Conservation (phyloP, 2,329 filamentous ascomycete genomes). For the Orbilia quercus region DNA sequence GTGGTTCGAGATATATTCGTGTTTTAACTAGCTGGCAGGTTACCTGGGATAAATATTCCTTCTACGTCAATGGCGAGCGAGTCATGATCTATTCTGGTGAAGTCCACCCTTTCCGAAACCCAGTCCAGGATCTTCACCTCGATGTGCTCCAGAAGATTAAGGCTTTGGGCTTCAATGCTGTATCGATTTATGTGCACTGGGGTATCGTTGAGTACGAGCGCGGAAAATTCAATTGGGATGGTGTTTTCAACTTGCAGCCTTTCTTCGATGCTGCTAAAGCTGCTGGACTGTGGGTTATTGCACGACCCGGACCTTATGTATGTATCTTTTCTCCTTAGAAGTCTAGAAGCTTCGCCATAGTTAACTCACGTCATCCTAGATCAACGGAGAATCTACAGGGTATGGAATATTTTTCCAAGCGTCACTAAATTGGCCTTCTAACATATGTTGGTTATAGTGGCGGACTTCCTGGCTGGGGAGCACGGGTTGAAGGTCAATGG, state of each 20-base stretch:
- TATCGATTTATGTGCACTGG: slow-evolving; percentile 85
- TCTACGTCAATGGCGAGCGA: slow-evolving; percentile 76
- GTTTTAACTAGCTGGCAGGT: slow-evolving; percentile 63
- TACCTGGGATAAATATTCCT: slow-evolving; percentile 78
- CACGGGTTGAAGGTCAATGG: slow-evolving; percentile 65
- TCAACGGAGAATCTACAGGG: slow-evolving; percentile 57
- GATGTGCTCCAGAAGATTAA: slow-evolving; percentile 87
- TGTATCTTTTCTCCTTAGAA: slow-evolving; percentile 1
- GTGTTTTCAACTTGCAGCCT: slow-evolving; percentile 76
- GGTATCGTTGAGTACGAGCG: slow-evolving; percentile 78
- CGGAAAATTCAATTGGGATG: slow-evolving; percentile 76
- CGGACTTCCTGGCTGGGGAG: slow-evolving; percentile 83
- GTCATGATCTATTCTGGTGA: slow-evolving; percentile 79
- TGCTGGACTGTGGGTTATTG: slow-evolving; percentile 81
- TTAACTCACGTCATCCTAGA: slow-evolving; percentile 53
- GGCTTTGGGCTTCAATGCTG: slow-evolving; percentile 80
- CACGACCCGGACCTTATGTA: slow-evolving; percentile 62
- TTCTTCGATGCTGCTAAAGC: slow-evolving; percentile 80
- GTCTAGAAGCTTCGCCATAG: too few relatives aligned
- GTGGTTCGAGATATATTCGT: not conserved
- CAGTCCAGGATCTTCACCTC: slow-evolving; percentile 72
- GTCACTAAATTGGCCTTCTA: not conserved
- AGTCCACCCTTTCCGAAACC: slow-evolving; percentile 74
- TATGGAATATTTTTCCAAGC: not conserved
- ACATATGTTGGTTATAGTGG: slow-evolving; percentile 68